Base-by-base conservation (phyloP, 352 stramenopile genomes). In the Phytophthora kernoviae region DNA sequence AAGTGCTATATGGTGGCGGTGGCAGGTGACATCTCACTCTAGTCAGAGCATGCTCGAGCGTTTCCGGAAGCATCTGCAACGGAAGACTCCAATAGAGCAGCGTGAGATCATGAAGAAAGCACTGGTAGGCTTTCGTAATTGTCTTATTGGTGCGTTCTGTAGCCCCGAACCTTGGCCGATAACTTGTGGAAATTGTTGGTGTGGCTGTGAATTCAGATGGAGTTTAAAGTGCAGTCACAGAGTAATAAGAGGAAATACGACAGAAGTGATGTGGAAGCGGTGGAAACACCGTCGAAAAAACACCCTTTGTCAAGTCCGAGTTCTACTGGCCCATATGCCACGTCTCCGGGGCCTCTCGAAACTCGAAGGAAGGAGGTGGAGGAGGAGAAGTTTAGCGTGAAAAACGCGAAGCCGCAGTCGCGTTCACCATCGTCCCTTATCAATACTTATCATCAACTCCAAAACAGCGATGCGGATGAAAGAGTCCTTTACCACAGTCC, bases 41-140 rank as follows among this genome's bases (percentile, higher is more conserved):
- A 48, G 50, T 0, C 47, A 62, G 15, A 89, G 81, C 26, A 88
- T 91, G 81, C 67, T 78, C 46, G 66, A 87, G 32, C 79, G 68
- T 36, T 88, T 78, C 45, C 57, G 71, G 17, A 87, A 84, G 51
- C 37, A 77, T 3, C 41, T 89, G 40, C 45, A 62, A 46, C 51
- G 33, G 45, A 73, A 78, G 46, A 88, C 75, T 1, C 51, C 48
- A 9, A 51, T 44, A 1, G 66, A 89, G 42, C 77, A 75, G 34
- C 52, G 56, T n/a, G 33, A 52, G 4, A 58, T 76, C 20, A 49
- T 81, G 49, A 1, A 57, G 24, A 49, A 78, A 15, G 75, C 63
- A 14, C 32, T 64, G 53, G 73, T 82, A 57, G 17, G 41, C 4
- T 22, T 14, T 36, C 9, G 24, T 33, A 22, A n/a, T n/a, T n/a